Percentiles rank a stretch among this genome's conserved stretches.
phyloP scores from a whole-genome alignment of 306 rosid species.

The Boehmeria nivea region DNA sequence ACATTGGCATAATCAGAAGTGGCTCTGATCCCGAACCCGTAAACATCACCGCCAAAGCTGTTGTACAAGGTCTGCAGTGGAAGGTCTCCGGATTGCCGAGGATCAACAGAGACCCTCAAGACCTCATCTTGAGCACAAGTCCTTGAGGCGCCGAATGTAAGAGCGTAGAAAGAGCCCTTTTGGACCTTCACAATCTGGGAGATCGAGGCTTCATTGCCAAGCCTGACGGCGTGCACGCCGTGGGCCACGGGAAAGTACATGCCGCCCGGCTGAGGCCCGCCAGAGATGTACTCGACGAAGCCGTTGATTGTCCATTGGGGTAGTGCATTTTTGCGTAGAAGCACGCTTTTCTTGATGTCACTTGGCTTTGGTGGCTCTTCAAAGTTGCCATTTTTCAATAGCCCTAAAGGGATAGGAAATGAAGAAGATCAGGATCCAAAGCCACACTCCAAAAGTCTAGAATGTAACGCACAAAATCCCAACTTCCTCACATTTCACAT shows the following conservation, averaged over 20 bases:
- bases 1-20: conserved; percentile 37
- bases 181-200: conserved; percentile 72
- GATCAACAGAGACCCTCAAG: conserved; percentile 62
- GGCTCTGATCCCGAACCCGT: conserved; percentile 76
- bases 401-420: conserved; percentile 33
- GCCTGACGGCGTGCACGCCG: conserved; percentile 89
- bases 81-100: conserved; percentile 65
- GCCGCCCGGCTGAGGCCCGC: conserved; percentile 93
- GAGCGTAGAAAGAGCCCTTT: conserved; percentile 57
- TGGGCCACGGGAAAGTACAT: conserved; percentile 81
- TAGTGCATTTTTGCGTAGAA: conserved; percentile 56
- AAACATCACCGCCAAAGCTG: conserved; percentile 74
- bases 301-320: conserved; percentile 89
- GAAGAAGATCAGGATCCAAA: conserved; percentile 1
- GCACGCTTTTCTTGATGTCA: conserved; percentile 51
- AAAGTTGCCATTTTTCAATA: conserved; percentile 78
- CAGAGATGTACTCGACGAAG: conserved; percentile 78
- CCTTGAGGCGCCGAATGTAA: conserved; percentile 87
- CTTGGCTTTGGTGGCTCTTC: conserved; percentile 62
- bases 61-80: conserved; percentile 82
- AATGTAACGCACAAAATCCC: too few relatives aligned
- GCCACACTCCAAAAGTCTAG: not conserved
- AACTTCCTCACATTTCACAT: too few relatives aligned
- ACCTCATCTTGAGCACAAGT: conserved; percentile 97
- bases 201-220: conserved; percentile 83